Evolutionary conservation across 441 rosid genomes (phyloP), one percentile per base, ranked within the genome.

Genomic region (Gossypium schwendimanii): DNA sequence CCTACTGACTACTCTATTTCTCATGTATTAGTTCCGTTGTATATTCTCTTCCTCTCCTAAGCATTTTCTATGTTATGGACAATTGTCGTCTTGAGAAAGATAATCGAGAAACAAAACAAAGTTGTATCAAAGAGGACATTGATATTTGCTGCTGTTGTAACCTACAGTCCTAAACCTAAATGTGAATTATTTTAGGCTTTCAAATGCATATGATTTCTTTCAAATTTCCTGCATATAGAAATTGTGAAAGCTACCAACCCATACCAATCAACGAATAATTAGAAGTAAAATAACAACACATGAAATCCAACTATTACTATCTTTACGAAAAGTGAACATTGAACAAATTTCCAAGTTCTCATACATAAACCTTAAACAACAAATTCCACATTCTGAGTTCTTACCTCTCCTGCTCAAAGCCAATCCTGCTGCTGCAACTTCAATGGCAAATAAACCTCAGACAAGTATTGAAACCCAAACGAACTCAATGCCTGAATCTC

Each of bases 381-480:
- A 24, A 47, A 28, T 12, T 47, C 45, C 47, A 61, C 47, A 28
- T 15, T 49, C 11, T 18, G 20, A 11, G 12, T 54, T 20, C 60
- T 54, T 54, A 54, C 24, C 60, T 10, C 14, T 47, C 68, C 24
- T 55, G 71, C 72, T 91, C 84, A 95, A 41, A 92, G 87, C 98
- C 99, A 92, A 77, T 94, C 99, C 78, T 88, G 89, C 87, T 94
- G 96, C 88, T 94, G 99, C 90, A 92, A 83, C 83, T 94, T 94
- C 81, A 92, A 74, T 11, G 99, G 98, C 86, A 95, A 80, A 80
- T 95, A 95, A 81, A 95, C 98, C 84, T 95, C 92, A 15, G 99
- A 88, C 75, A 95, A 84, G 75, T 95, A 92, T 84, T 95, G 98
- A 79, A 94, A 94, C 76, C 97, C 98, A 12, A 92, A 94, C 1